Conservation (phyloP, 106 monocot species). For the Dendrobium nobile region DNA sequence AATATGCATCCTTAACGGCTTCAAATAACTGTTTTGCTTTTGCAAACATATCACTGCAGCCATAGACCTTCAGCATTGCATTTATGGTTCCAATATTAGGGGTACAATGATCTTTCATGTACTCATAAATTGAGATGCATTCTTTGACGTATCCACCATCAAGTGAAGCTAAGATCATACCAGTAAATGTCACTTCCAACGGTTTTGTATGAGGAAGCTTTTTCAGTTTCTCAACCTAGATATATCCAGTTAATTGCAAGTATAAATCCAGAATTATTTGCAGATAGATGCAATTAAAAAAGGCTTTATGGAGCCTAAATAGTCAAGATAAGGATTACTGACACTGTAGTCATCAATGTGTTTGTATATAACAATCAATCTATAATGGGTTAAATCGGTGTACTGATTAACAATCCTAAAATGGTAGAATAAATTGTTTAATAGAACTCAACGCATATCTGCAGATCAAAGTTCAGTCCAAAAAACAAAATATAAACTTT, state of each 20-base stretch:
- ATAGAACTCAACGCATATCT: background rate
- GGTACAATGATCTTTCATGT: slow-evolving; percentile 65
- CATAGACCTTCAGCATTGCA: slow-evolving; percentile 86
- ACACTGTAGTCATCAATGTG: background rate
- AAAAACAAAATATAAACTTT: background rate
- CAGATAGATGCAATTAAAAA: background rate
- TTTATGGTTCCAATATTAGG: slow-evolving; percentile 89
- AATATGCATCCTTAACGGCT: slow-evolving; percentile 18
- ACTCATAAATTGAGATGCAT: slow-evolving; percentile 75
- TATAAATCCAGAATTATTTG: background rate
- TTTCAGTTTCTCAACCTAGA: slow-evolving; percentile 75
- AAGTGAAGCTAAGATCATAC: slow-evolving; percentile 84
- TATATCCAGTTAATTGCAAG: background rate
- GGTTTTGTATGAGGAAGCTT: slow-evolving; percentile 70
- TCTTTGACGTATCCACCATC: slow-evolving; percentile 63
- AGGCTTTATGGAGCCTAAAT: background rate
- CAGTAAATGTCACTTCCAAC: slow-evolving; percentile 85
- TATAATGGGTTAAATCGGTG: background rate
- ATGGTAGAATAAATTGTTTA: background rate
- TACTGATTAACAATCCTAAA: background rate
- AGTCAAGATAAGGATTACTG: no score
- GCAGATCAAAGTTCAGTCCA: background rate
- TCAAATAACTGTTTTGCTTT: slow-evolving; percentile 89
- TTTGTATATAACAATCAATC: background rate
- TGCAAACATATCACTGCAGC: slow-evolving; percentile 67